Conservation (phyloP, 805 yeast species). For the Lachancea nothofagi region DNA sequence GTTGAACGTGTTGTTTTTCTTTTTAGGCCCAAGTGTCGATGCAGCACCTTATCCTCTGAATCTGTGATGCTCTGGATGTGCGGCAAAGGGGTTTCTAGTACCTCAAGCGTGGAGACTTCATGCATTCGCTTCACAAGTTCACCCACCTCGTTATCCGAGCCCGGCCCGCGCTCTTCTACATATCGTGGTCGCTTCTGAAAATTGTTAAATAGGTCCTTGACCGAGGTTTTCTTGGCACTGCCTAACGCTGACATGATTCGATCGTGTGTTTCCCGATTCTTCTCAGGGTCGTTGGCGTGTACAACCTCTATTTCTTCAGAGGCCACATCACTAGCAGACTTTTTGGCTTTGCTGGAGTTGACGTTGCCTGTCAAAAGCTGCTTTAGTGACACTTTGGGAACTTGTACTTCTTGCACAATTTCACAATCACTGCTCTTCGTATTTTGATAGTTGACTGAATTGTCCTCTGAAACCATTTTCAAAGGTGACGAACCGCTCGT, state of each 20-base stretch:
- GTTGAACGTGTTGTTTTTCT: neutral
- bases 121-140: conserved; percentile 14
- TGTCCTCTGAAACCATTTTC: neutral
- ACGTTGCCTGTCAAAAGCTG: conserved; percentile 10
- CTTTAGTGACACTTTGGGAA: conserved; percentile 6
- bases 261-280: conserved; percentile 5
- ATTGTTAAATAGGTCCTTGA: conserved; percentile 21
- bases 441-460: neutral
- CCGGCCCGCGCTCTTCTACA: conserved; percentile 1
- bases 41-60: conserved; percentile 8
- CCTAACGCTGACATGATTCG: conserved; percentile 7
- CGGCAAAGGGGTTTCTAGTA: conserved; percentile 21
- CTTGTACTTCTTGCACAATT: neutral
- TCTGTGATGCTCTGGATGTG: conserved; percentile 11
- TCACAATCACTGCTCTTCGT: conserved; percentile 2
- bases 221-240: conserved; percentile 21
- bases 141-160: neutral
- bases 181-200: conserved; percentile 10
- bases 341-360: neutral
- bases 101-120: conserved; percentile 17
- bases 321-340: neutral
- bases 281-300: conserved; percentile 3
- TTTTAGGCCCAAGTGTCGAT: conserved; percentile 1
- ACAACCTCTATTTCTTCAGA: conserved; percentile 3
- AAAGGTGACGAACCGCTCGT: conserved; percentile 6